Percentiles rank a stretch among this genome's conserved stretches.
These are phyloP conservation scores for Prunus fruticosa DNA, from an alignment of 306 rosid species.

Conservation along the genomic window DNA sequence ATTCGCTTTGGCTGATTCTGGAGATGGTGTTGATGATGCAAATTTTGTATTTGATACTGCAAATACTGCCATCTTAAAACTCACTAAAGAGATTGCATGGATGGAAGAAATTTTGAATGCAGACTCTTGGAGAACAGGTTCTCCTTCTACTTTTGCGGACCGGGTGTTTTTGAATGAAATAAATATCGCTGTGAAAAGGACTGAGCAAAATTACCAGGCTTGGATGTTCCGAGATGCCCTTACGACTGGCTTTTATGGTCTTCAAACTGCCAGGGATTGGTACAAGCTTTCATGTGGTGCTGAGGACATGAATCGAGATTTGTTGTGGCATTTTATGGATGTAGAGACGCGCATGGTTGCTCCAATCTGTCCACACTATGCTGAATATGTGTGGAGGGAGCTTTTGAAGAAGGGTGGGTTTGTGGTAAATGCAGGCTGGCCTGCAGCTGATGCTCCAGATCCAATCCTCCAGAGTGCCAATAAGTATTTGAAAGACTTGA, in stretches of 20 bases:
- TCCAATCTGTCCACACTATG: constrained; percentile 94
- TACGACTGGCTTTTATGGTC: constrained; percentile 85
- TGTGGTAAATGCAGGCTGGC: constrained; percentile 87
- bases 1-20: constrained; percentile 92
- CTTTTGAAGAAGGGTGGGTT: constrained; percentile 79
- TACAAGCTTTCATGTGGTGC: constrained; percentile 78
- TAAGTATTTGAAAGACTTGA: constrained; percentile 78
- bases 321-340: constrained; percentile 79
- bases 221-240: constrained; percentile 89
- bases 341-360: constrained; percentile 83
- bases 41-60: constrained; percentile 91
- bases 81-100: constrained; percentile 84
- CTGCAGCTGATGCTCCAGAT: constrained; percentile 65
- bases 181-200: constrained; percentile 68
- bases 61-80: constrained; percentile 79
- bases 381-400: constrained; percentile 79
- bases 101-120: constrained; percentile 75
- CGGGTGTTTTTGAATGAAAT: constrained; percentile 77
- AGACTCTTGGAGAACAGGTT: constrained; percentile 71
- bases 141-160: constrained; percentile 67
- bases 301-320: constrained; percentile 65
- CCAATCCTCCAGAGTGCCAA: constrained; percentile 69
- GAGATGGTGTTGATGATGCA: constrained; percentile 93
- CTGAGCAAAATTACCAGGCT: constrained; percentile 69
- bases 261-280: constrained; percentile 88